Conservation (phyloP, 73 alveolate species). For the Paramecium caudatum region DNA sequence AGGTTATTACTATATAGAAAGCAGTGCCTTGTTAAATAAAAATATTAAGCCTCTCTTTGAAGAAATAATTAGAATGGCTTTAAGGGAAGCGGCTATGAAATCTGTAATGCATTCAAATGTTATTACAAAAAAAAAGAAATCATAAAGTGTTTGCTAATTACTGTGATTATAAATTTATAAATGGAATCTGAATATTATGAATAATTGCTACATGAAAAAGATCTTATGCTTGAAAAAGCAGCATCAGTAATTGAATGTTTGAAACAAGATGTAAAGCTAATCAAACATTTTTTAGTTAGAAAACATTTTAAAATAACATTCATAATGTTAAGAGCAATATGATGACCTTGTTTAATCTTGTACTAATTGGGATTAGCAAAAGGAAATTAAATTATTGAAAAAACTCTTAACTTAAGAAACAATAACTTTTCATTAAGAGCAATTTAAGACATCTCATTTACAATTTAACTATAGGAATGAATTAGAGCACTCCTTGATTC, state of each 20-base stretch:
- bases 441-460: not conserved
- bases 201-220: not conserved
- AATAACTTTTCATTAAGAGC: not conserved
- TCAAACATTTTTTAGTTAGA: not conserved
- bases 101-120: too few species aligned
- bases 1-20: not conserved
- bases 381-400: not conserved
- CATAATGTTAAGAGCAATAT: not conserved
- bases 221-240: not conserved
- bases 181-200: constrained; percentile 42
- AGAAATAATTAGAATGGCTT: not conserved
- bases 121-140: too few species aligned
- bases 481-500: not conserved
- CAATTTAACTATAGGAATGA: constrained; percentile 27
- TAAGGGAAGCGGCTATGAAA: too few species aligned
- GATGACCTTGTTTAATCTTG: not conserved
- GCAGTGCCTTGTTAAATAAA: constrained; percentile 9
- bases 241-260: not conserved
- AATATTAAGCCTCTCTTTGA: not conserved
- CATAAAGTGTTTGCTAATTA: too few species aligned
- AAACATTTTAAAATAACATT: not conserved
- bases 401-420: not conserved
- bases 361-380: not conserved
- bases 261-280: not conserved
- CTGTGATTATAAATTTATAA: too few species aligned